Evolutionary conservation across 2,329 filamentous ascomycete species (phyloP).

Genomic region (Fonsecaea pedrosoi): DNA sequence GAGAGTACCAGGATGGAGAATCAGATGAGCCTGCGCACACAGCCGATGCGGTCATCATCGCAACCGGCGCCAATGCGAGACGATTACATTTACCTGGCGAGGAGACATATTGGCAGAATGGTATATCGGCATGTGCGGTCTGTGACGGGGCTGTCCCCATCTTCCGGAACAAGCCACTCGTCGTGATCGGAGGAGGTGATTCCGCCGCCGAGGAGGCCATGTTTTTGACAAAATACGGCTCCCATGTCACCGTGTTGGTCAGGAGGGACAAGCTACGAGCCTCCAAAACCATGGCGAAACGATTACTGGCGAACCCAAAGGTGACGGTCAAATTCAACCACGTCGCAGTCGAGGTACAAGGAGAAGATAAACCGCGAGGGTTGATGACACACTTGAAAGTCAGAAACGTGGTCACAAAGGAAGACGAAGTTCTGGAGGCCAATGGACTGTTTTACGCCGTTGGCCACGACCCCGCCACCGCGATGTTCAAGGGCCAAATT

Average conservation of each 20-base stretch:
- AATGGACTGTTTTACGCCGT: constrained; percentile 97
- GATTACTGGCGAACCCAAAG: constrained; percentile 83
- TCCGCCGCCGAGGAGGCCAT: constrained; percentile 96
- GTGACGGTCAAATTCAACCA: constrained; percentile 88
- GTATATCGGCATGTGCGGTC: constrained; percentile 94
- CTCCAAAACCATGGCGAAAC: constrained; percentile 87
- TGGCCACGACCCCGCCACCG: constrained; percentile 91
- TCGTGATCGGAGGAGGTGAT: constrained; percentile 96
- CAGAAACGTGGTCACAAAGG: constrained; percentile 76
- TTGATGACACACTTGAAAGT: constrained; percentile 88
- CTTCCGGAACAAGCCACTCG: constrained; percentile 93
- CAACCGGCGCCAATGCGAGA: constrained; percentile 90
- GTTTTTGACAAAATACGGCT: constrained; percentile 97
- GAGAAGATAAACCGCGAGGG: constrained; percentile 74
- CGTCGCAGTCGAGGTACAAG: constrained; percentile 80
- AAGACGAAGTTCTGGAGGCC: constrained; percentile 82
- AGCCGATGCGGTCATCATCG: constrained; percentile 89
- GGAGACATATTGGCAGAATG: constrained; percentile 96
- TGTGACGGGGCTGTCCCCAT: constrained; percentile 97
- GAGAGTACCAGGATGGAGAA: constrained; percentile 78
- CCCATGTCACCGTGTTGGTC: constrained; percentile 92
- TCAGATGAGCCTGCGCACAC: constrained; percentile 77
- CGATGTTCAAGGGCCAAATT: constrained; percentile 88
- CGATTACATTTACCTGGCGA: constrained; percentile 84
- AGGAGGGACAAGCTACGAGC: constrained; percentile 85